Conservation (phyloP, 2,329 filamentous ascomycete species). For the Thermochaetoides dissita region DNA sequence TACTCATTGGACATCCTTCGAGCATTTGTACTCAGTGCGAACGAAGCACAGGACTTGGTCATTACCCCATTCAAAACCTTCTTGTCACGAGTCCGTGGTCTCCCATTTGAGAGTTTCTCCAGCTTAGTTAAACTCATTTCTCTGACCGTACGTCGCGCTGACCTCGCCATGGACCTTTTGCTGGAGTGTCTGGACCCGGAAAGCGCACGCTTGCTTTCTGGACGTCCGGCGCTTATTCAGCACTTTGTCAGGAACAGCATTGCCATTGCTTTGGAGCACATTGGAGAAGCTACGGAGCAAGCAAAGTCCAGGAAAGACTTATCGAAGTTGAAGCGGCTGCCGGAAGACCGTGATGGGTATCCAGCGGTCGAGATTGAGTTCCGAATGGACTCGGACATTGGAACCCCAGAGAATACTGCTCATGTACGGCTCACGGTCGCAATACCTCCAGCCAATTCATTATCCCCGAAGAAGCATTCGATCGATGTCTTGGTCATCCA, state of each 20-base stretch:
- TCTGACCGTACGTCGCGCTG: constrained; percentile 19
- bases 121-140: constrained; percentile 21
- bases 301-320: constrained; percentile 7
- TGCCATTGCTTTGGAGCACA: constrained; percentile 26
- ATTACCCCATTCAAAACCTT: constrained; percentile 17
- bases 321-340: constrained; percentile 6
- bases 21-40: constrained; percentile 14
- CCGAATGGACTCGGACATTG: constrained; percentile 1
- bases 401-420: constrained; percentile 15
- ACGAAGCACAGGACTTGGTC: constrained; percentile 17
- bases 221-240: constrained; percentile 13
- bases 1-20: constrained; percentile 2
- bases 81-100: constrained; percentile 12
- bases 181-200: constrained; percentile 22
- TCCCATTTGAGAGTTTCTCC: constrained; percentile 17
- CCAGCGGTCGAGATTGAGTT: constrained; percentile 13
- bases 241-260: constrained; percentile 22
- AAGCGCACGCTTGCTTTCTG: constrained; percentile 17
- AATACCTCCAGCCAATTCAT: constrained; percentile 20
- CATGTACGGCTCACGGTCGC: constrained; percentile 24
- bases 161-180: constrained; percentile 18
- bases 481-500: constrained; percentile 26
- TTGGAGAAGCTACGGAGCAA: constrained; percentile 19
- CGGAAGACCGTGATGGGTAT: constrained; percentile 8
- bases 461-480: constrained; percentile 16